phyloP scores from a whole-genome alignment of 192 early-diverging fungal species.

The Fimicolochytrium jonesii region DNA sequence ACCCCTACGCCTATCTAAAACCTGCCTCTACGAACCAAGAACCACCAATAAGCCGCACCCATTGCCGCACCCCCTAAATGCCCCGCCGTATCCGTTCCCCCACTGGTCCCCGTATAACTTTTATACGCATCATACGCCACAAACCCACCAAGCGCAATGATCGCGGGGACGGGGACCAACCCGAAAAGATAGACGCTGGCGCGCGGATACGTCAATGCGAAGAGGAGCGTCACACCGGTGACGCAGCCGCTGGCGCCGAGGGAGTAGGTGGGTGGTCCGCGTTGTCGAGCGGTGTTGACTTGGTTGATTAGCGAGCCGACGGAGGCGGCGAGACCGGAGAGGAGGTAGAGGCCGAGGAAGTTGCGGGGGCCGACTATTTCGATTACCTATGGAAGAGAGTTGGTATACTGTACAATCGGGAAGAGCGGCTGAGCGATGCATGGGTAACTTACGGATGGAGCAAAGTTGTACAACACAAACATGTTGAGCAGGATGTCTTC shows the following conservation, averaged over 20 bases:
- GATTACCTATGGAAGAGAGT: slow-evolving; percentile 10
- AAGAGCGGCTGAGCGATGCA: too few relatives aligned
- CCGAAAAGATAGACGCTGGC: slow-evolving; percentile 29
- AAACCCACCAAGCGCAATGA: slow-evolving; percentile 34
- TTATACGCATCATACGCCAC: slow-evolving; percentile 36
- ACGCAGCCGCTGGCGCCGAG: slow-evolving; percentile 36
- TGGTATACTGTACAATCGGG: background rate
- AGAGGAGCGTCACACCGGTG: slow-evolving; percentile 24
- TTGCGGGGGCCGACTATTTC: slow-evolving; percentile 22
- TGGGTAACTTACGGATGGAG: slow-evolving; percentile 10
- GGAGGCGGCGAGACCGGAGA: slow-evolving; percentile 26
- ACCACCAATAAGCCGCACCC: slow-evolving; percentile 32
- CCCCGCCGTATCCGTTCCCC: slow-evolving; percentile 31
- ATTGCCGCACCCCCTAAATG: slow-evolving; percentile 38
- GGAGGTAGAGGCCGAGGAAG: slow-evolving; percentile 35
- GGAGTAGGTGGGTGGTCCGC: background rate
- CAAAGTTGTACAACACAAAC: slow-evolving; percentile 42
- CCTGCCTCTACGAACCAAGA: slow-evolving; percentile 9
- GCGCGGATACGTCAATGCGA: slow-evolving; percentile 28
- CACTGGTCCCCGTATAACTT: slow-evolving; percentile 18
- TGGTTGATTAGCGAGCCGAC: slow-evolving; percentile 13
- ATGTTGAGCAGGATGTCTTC: slow-evolving; percentile 32
- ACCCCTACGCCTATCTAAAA: too few relatives aligned
- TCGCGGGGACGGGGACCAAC: slow-evolving; percentile 32
- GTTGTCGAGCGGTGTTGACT: background rate